These are phyloP conservation scores for Acanthamoeba royreba DNA, from an alignment of 208 protist genomes.

Conservation along the genomic window DNA sequence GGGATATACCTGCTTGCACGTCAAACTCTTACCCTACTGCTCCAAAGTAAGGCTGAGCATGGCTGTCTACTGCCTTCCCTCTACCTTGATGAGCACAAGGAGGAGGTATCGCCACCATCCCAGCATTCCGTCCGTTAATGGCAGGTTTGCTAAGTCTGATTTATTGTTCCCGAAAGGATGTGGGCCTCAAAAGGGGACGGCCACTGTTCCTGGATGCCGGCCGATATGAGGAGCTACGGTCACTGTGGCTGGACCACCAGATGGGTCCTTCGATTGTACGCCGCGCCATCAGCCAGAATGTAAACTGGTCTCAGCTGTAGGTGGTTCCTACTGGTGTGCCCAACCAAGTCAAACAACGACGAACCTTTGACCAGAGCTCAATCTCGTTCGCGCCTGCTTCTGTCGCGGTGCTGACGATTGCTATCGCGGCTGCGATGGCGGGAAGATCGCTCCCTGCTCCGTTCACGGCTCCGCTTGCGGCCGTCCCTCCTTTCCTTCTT, in stretches of 20 bases:
- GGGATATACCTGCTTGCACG: neutral
- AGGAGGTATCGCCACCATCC: neutral
- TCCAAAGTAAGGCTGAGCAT: neutral
- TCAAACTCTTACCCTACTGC: neutral
- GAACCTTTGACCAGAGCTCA: too few relatives aligned
- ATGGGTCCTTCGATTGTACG: neutral
- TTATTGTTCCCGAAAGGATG: neutral
- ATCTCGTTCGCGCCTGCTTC: neutral
- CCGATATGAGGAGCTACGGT: neutral
- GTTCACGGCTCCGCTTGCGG: neutral
- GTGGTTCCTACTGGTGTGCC: too few relatives aligned
- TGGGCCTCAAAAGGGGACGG: conserved; percentile 11
- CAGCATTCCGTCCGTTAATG: neutral
- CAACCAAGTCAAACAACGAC: too few relatives aligned
- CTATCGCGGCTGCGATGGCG: neutral
- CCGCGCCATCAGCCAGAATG: neutral
- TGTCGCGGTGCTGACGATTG: neutral
- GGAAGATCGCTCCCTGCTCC: neutral
- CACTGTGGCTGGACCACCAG: neutral
- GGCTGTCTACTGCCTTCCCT: neutral
- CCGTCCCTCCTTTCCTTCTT: neutral
- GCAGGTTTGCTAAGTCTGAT: neutral
- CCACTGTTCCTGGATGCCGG: neutral
- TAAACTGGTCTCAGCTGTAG: neutral
- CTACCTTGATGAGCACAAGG: conserved; percentile 13